Percentiles rank a stretch among this genome's conserved stretches.
Conservation (phyloP, 768 basidiomycete species). For the Suillus clintonianus region DNA sequence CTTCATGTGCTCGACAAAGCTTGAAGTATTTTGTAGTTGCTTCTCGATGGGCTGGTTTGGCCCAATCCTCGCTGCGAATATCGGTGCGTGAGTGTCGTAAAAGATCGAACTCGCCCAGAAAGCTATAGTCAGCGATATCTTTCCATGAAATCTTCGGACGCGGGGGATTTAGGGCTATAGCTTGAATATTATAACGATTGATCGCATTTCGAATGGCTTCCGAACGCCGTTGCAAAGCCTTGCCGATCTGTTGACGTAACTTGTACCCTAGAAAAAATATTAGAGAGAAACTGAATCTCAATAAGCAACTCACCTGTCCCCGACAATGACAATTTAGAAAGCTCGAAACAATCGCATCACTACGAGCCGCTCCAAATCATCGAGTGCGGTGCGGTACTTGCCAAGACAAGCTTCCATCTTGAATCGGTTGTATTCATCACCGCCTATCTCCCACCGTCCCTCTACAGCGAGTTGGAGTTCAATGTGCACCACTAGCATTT, state of each 20-base stretch:
- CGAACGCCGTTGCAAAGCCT: constrained; percentile 25
- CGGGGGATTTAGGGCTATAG: constrained; percentile 19
- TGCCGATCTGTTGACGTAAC: constrained; percentile 31
- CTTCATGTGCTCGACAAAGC: too few species aligned
- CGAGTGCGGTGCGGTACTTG: too few species aligned
- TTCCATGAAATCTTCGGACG: constrained; percentile 13
- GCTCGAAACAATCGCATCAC: too few species aligned
- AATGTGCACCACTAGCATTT: constrained; percentile 4
- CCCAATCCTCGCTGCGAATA: too few species aligned
- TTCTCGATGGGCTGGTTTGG: too few species aligned
- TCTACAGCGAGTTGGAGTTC: constrained; percentile 4
- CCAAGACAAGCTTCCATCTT: background rate
- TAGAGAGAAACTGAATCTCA: too few species aligned
- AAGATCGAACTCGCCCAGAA: too few species aligned
- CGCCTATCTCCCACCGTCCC: constrained; percentile 3
- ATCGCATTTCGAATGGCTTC: constrained; percentile 30
- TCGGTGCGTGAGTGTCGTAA: too few species aligned
- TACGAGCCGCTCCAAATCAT: too few species aligned
- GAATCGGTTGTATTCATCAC: constrained; percentile 2
- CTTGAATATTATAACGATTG: constrained; percentile 24
- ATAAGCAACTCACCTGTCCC: too few species aligned
- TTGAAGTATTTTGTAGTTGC: too few species aligned
- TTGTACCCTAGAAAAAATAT: constrained; percentile 28
- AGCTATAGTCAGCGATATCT: constrained; percentile 8
- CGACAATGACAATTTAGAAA: too few species aligned